Base-by-base conservation (phyloP, 2,329 filamentous ascomycete species). In the Clathrospora elynae region DNA sequence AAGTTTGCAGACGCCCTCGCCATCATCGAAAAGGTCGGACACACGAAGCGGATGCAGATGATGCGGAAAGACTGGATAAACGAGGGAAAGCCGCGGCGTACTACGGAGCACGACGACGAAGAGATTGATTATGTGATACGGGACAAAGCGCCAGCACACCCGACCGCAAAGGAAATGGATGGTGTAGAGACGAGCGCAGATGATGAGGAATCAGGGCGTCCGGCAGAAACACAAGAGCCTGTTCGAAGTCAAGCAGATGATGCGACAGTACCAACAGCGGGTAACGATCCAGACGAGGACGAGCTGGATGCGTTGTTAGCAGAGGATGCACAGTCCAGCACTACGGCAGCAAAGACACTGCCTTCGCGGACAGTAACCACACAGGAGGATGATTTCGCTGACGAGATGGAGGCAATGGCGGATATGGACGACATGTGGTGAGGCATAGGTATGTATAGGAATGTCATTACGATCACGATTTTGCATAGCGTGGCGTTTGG, bases 11-110 rank as follows among this genome's bases (percentile, higher is more conserved):
- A 99, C 62, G 93, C 88, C 2, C 75, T 97, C 5, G 75, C 79
- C 25, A 96, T 97, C 76, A 88, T 97, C 2, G 93, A 99, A 69
- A 96, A 95, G 71, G 78, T 90, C 1, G 93, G 93, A 1, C 93
- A 96, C 71, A 89, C 86, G 59, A 91, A 88, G 65, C 77, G 79
- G 10, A 79, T 97, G 66, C 82, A 88, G 52, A 79, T 82, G 20
- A 86, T 86, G 72, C 80, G 92, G 47, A 82, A 82, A 66, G 84
- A 87, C 51, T 95, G 90, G 87, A 92, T 97, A 54, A 82, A 92
- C 42, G 88, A 95, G 47, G 72, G 80, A 6, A 87, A 81, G 53
- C 82, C 83, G 0, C 80, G 72, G 32, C 52, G 67, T 0, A 53
- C 62, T 30, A 42, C 49, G 0, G 55, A 62, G 2, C 38, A 40